A percentile compares a stretch with the other conserved stretches of the same genome.
phyloP scores from a whole-genome alignment of 192 early-diverging fungal genomes.

The Rhizophagus sp. region DNA sequence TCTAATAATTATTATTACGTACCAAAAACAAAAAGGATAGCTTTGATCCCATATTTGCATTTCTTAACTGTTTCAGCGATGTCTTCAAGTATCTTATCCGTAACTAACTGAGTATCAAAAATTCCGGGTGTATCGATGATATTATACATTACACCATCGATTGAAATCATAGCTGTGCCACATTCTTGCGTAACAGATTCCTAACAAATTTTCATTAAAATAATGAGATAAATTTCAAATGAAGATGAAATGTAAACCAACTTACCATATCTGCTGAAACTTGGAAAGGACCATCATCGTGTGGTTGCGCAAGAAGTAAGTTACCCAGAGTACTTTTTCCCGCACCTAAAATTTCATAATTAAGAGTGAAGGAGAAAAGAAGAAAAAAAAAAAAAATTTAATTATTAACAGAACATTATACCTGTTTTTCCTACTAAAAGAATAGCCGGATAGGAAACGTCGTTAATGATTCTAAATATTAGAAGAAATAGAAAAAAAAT shows the following conservation, averaged over 20 bases:
- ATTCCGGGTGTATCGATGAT: constrained; percentile 19
- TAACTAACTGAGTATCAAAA: constrained; percentile 7
- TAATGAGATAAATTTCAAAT: too few relatives aligned
- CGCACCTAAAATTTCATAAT: constrained; percentile 13
- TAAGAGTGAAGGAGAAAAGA: constrained; percentile 8
- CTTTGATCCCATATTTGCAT: constrained; percentile 13
- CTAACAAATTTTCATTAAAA: not conserved
- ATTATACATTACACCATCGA: not conserved
- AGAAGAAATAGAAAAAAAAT: not conserved
- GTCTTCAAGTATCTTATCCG: not conserved
- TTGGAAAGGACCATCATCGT: constrained; percentile 5
- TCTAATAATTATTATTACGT: not conserved
- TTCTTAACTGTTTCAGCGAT: constrained; percentile 1
- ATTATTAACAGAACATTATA: not conserved
- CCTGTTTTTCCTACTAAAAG: constrained; percentile 22
- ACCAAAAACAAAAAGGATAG: constrained; percentile 28
- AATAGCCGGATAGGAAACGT: not conserved
- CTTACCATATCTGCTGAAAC: constrained; percentile 12
- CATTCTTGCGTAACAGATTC: constrained; percentile 3
- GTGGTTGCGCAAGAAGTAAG: not conserved
- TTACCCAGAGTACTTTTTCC: constrained; percentile 31
- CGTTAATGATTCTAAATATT: not conserved
- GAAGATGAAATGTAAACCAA: not conserved
- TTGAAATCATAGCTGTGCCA: not conserved
- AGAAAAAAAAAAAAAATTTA: not conserved